Base-by-base conservation (phyloP, 305 asterid species). In the Ilex paraguariensis region DNA sequence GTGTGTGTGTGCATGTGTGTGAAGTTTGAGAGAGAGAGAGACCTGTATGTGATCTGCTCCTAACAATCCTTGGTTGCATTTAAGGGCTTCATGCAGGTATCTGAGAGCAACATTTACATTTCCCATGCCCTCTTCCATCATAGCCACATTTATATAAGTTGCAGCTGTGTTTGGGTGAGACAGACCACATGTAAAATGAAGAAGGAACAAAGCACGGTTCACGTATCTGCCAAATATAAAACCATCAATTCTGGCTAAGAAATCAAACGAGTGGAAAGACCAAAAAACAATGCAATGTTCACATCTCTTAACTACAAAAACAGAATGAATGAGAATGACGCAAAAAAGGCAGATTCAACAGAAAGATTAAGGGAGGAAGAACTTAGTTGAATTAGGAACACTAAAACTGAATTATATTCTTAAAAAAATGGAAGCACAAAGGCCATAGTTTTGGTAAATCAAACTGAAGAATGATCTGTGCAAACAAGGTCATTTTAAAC, bases 51-150 rank as follows among this genome's bases (percentile, higher is more conserved):
- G 99, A 77, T 94, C 97, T 65, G 89, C 96, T 77, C 98, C 99
- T 66, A 94, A 70, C 67, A 94, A 75, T 73, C 88, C 75, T 77
- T 83, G 79, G 78, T 94, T 94, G 85, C 99, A 94, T 77, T 94
- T 94, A 15, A 94, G 96, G 75, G 99, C 99, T 86, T 94, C 99
- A 21, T 94, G 99, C 73, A 94, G 85, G 84, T 90, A 94, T 79
- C 99, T 77, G 67, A 94, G 99, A 73, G 99, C 99, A 72, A 91
- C 91, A 60, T 94, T 95, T 63, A 82, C 99, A 86, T 94, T 94
- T 68, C 99, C 99, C 98, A 90, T 94, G 61, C 99, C 99, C 79
- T 94, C 99, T 82, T 94, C 99, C 99, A 94, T 94, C 99, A 94
- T 94, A 67, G 99, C 99, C 75, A 94, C 94, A 70, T 94, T 94